These are phyloP conservation scores for Xerocomus nothofagi DNA, from an alignment of 1,284 basidiomycete genomes.

Conservation along the genomic window DNA sequence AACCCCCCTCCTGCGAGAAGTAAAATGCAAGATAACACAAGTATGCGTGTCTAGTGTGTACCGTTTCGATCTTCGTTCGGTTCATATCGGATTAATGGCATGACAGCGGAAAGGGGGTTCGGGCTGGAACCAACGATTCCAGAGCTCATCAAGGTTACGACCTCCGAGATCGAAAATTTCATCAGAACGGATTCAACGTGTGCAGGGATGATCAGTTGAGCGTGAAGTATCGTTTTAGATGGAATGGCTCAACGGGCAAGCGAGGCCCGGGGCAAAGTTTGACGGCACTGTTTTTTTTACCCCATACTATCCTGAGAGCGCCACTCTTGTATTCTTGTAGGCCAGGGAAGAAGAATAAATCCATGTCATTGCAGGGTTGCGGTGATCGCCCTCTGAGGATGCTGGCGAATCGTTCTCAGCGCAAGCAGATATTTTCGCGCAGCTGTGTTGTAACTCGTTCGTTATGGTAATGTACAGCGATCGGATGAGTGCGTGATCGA, in stretches of 20 bases:
- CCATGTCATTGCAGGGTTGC: not conserved
- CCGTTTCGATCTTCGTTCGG: not conserved
- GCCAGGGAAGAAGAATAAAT: too few relatives aligned
- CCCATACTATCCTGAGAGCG: not conserved
- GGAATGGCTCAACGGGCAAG: not conserved
- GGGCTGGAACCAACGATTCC: not conserved
- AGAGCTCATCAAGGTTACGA: not conserved
- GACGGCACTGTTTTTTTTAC: not conserved
- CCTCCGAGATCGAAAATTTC: not conserved
- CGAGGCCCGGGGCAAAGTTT: not conserved
- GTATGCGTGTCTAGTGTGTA: not conserved
- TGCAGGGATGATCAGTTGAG: not conserved
- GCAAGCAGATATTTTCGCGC: too few relatives aligned
- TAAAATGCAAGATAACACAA: not conserved
- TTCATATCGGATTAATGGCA: not conserved
- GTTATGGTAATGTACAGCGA: too few relatives aligned
- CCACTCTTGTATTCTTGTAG: not conserved
- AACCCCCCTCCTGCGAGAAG: not conserved
- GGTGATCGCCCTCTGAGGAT: too few relatives aligned
- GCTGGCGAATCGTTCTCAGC: too few relatives aligned
- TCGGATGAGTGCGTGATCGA: too few relatives aligned
- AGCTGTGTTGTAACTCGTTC: too few relatives aligned
- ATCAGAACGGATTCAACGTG: not conserved
- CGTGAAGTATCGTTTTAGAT: not conserved
- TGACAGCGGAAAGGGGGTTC: not conserved